Conservation (phyloP, 768 basidiomycete genomes). For the Tulasnella sp. region DNA sequence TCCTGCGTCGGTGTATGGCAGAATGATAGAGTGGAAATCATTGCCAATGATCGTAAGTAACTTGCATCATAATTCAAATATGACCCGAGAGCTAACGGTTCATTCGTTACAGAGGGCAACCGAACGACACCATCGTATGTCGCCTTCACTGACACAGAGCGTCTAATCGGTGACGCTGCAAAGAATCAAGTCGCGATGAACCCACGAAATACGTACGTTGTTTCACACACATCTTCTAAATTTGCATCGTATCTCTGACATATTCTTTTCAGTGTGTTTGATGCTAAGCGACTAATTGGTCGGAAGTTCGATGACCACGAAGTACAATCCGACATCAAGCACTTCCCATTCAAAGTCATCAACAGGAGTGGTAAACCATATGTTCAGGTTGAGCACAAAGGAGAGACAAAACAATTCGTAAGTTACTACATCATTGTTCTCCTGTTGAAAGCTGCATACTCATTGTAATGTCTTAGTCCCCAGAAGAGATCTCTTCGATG, state of each 20-base stretch:
- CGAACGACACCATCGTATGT: constrained; percentile 94
- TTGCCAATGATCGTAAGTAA: constrained; percentile 59
- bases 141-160: constrained; percentile 87
- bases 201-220: constrained; percentile 69
- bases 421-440: constrained; percentile 14
- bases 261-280: constrained; percentile 58
- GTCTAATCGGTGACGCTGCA: constrained; percentile 97
- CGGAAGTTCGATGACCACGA: constrained; percentile 58
- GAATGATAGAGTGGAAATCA: constrained; percentile 98
- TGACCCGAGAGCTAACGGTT: neutral
- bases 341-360: constrained; percentile 26
- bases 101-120: constrained; percentile 45
- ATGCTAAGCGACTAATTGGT: constrained; percentile 96
- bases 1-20: constrained; percentile 99
- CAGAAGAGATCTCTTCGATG: constrained; percentile 58
- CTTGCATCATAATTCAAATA: too few relatives aligned
- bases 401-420: constrained; percentile 36
- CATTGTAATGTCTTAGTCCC: constrained; percentile 26
- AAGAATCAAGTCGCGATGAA: constrained; percentile 99
- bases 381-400: constrained; percentile 36
- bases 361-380: constrained; percentile 35
- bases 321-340: constrained; percentile 32
- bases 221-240: neutral
- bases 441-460: neutral
- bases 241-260: neutral